Base-by-base conservation (phyloP, 352 stramenopile species). In the Phytophthora colocasiae region DNA sequence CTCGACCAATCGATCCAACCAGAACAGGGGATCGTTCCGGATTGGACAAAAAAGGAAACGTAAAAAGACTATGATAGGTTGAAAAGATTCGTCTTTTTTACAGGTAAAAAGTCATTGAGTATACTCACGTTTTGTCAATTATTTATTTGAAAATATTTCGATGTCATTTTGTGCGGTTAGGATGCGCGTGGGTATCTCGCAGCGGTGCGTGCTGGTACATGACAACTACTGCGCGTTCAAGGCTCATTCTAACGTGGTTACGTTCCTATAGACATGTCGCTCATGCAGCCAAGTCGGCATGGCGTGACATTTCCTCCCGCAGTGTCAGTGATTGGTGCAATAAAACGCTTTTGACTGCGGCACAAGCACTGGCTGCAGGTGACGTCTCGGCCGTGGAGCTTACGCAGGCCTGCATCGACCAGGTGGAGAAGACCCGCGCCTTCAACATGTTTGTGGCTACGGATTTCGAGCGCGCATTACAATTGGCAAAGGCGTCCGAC, bases 371-470 rank as follows among this genome's bases (percentile, higher is more conserved):
- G 15, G 43, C 66, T 12, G 58, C 64, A 40, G 74, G 77, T 27
- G 49, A 83, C 8, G 71, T 91, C 31, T 88, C 85, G 22, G 72
- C 85, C 2, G 73, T 89, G 38, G 58, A 88, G 63, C 75, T 96
- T 19, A 91, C 85, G 12, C 58, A 84, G 57, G 75, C 68, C 17
- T 96, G 87, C 62, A 91, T 93, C 31, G 58, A 85, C 10, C 87
- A 96, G 46, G 83, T 94, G 48, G 77, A 94, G 39, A 69, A 69
- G 10, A 92, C 85, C n/a, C 66, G 72, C 9, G 41, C 55, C 34
- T 75, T 93, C 46, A 96, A 96, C 69, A 92, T 93, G 80, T 93
- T 93, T 62, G 89, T 95, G 22, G 71, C 51, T 7, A 90, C 82
- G 43, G 85, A 93, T 47, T 91, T 84, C 39, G 81, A 89, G 17